phyloP scores from a whole-genome alignment of 2,329 filamentous ascomycete species.

The Botrytis medusae region DNA sequence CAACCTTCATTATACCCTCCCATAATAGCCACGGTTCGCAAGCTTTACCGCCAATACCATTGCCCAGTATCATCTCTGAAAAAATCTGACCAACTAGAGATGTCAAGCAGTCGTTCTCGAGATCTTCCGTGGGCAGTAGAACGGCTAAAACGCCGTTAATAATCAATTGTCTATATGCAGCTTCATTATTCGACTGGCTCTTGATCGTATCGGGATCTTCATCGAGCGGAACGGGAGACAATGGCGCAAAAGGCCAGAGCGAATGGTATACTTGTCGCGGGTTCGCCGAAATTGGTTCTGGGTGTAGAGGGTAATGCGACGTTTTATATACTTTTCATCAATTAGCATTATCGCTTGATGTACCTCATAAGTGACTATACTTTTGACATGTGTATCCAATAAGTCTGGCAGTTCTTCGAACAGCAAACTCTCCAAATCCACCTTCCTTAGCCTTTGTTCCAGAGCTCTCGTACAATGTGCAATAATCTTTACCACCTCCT shows the following conservation, averaged over 20 bases:
- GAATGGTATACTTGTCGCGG: conserved; percentile 77
- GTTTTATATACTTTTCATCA: conserved; percentile 65
- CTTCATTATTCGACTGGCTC: conserved; percentile 74
- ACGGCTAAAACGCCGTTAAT: conserved; percentile 78
- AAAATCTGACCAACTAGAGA: conserved; percentile 84
- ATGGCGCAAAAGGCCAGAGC: conserved; percentile 74
- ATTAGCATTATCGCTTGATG: conserved; percentile 21
- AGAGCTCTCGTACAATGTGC: conserved; percentile 87
- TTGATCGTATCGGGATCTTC: conserved; percentile 48
- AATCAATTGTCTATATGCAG: conserved; percentile 82
- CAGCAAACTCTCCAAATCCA: conserved; percentile 79
- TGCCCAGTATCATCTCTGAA: conserved; percentile 85
- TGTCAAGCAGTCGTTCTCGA: conserved; percentile 83
- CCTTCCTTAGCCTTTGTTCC: conserved; percentile 78
- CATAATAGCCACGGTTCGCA: conserved; percentile 88
- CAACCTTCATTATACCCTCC: conserved; percentile 75
- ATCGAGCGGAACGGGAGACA: conserved; percentile 70
- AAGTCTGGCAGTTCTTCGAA: conserved; percentile 86
- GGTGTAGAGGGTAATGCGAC: conserved; percentile 58
- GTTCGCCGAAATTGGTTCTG: conserved; percentile 60
- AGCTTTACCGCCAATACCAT: conserved; percentile 73
- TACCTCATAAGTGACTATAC: conserved; percentile 47
- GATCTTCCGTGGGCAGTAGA: conserved; percentile 86
- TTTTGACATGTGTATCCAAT: conserved; percentile 74
- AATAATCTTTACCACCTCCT: conserved; percentile 85